These are phyloP conservation scores for Pseudogymnoascus verrucosus DNA, from an alignment of 2,329 filamentous ascomycete genomes.

Conservation along the genomic window DNA sequence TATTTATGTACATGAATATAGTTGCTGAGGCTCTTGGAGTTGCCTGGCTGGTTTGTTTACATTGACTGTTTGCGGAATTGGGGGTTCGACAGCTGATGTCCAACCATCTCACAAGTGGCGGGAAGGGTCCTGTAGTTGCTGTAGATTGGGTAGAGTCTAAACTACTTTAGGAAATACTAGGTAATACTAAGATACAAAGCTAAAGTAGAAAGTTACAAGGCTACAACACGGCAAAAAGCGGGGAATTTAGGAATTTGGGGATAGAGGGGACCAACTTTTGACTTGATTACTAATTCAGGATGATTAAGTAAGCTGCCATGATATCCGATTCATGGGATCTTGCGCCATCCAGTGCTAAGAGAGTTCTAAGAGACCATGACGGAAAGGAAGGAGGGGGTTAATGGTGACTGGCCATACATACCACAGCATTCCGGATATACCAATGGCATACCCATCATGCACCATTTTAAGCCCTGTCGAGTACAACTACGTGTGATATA, in stretches of 20 bases:
- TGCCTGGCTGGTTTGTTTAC: not conserved
- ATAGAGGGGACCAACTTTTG: not conserved
- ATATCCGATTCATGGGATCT: not conserved
- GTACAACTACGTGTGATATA: not conserved
- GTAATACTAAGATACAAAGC: not conserved
- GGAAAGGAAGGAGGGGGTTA: not conserved
- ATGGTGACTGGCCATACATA: not conserved
- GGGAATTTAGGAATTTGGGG: not conserved
- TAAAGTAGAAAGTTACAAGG: not conserved
- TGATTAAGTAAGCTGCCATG: slow-evolving; percentile 2
- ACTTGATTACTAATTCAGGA: not conserved
- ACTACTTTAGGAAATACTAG: not conserved
- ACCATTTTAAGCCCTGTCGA: not conserved
- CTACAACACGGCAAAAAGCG: not conserved
- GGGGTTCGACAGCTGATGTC: not conserved
- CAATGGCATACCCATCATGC: not conserved
- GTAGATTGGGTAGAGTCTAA: not conserved
- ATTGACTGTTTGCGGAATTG: slow-evolving; percentile 4
- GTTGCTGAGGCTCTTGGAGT: slow-evolving; percentile 3
- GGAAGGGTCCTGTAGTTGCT: not conserved
- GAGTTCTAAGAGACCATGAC: not conserved
- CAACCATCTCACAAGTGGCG: not conserved
- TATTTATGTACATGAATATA: not conserved
- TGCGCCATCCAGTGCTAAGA: not conserved
- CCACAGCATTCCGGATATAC: not conserved